These are phyloP conservation scores for Aspergillus clavatus DNA, from an alignment of 2,329 filamentous ascomycete genomes.

Conservation along the genomic window DNA sequence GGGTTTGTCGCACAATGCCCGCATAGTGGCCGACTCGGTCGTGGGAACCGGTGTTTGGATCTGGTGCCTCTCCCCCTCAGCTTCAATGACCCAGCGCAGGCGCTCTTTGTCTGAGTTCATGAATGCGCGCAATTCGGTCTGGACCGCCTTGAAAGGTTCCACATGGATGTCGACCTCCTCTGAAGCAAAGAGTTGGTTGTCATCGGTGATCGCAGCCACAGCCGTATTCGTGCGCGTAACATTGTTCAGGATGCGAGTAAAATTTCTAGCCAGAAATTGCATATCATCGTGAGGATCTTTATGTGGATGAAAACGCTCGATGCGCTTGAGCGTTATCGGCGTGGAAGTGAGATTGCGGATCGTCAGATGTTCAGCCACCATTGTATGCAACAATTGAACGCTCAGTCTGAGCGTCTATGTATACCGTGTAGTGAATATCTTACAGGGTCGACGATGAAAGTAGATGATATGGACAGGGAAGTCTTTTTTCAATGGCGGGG, in stretches of 20 bases:
- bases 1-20: constrained; percentile 49
- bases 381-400: constrained; percentile 9
- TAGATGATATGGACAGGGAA: no score
- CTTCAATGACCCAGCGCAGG: constrained; percentile 69
- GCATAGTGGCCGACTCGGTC: constrained; percentile 57
- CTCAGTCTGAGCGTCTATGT: background rate
- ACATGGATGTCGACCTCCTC: constrained; percentile 61
- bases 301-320: constrained; percentile 67
- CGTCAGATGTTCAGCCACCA: constrained; percentile 51
- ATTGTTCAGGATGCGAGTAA: constrained; percentile 42
- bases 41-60: constrained; percentile 66
- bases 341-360: constrained; percentile 78
- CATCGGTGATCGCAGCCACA: constrained; percentile 42
- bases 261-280: constrained; percentile 44
- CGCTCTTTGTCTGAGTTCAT: constrained; percentile 58
- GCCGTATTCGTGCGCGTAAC: constrained; percentile 41
- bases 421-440: no score
- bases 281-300: constrained; percentile 36
- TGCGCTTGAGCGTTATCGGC: constrained; percentile 64
- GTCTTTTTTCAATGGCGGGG: no score
- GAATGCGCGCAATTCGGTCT: constrained; percentile 58
- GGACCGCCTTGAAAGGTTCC: constrained; percentile 62
- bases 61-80: constrained; percentile 60
- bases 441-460: no score
- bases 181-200: constrained; percentile 57